Evolutionary conservation across 2,329 filamentous ascomycete species (phyloP), one percentile per base, ranked within the genome.

Genomic region (Seiridium unicorne): DNA sequence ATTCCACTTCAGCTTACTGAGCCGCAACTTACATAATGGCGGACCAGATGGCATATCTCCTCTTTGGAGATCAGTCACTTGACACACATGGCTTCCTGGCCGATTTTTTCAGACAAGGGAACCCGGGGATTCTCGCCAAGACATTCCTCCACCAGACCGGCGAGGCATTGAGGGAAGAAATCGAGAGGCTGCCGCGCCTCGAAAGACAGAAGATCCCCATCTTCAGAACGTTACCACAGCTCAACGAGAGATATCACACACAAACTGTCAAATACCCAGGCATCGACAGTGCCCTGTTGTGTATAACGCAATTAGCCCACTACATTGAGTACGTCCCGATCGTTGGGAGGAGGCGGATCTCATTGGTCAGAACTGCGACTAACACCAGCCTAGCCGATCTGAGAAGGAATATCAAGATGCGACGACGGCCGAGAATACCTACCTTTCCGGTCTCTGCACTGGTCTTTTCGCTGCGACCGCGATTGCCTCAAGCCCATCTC

Each of bases 41-140:
- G 68, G 73, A 77, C 72, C 73, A 79, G 70, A 75, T 82, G 73
- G 77, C 78, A 57, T 84, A 81, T 71, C 82, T 89, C 72, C 83
- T 90, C 63, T 89, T 90, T 71, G 88, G 88, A 76, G 88, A 91
- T 70, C 88, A 91, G 75, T 90, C 88, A 62, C 81, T 86, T 67
- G 86, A 89, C 72, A 87, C 87, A 67, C 84, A 89, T 70, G 78
- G 77, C 65, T 85, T 89, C 64, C 76, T 91, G 62, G 83, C 85
- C 55, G 77, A 81, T 60, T 81, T 83, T 66, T 81, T 75, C 68
- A 77, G 78, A 57, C 72, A 75, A 62, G 74, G 74, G 44, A 74
- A 77, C 62, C 77, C 77, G 40, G 79, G 81, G 65, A 69, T 81
- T 53, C 78, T 89, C 34, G 80, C 89, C 54, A 81, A 79, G 66